These are phyloP conservation scores for Phytopythium montanum DNA, from an alignment of 352 stramenopile genomes.

Conservation along the genomic window DNA sequence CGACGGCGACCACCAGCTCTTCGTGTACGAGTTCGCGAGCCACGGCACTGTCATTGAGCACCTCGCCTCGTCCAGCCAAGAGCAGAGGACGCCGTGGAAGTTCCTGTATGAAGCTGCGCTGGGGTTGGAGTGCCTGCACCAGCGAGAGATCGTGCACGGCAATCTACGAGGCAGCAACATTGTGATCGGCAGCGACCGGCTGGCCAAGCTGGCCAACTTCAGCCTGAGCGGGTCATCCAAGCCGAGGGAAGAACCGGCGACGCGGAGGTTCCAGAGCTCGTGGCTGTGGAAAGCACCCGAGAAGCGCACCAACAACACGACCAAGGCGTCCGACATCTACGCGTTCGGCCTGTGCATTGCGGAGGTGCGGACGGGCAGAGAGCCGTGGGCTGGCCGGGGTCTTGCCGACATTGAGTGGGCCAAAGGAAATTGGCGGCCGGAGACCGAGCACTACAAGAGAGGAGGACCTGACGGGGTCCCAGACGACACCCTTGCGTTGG, in stretches of 20 bases:
- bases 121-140: conserved; percentile 25
- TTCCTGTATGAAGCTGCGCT: conserved; percentile 20
- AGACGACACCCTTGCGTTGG: conserved; percentile 6
- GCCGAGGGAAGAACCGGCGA: not conserved
- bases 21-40: conserved; percentile 17
- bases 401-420: conserved; percentile 9
- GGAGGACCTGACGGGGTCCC: not conserved
- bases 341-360: conserved; percentile 35
- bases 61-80: not conserved
- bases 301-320: conserved; percentile 7
- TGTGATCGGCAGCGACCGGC: conserved; percentile 14
- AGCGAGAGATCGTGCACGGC: conserved; percentile 18
- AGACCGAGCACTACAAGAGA: conserved; percentile 6
- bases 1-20: conserved; percentile 9
- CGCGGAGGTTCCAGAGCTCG: not conserved
- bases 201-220: conserved; percentile 26
- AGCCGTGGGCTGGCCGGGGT: conserved; percentile 14
- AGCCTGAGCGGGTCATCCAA: conserved; percentile 7
- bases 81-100: conserved; percentile 10
- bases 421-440: not conserved
- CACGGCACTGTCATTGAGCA: conserved; percentile 17
- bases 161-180: conserved; percentile 27
- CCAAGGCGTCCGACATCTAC: conserved; percentile 31
- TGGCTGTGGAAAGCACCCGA: conserved; percentile 27
- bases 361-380: conserved; percentile 19